These are phyloP conservation scores for Aspergillus texensis DNA, from an alignment of 2,329 filamentous ascomycete species.

Conservation along the genomic window DNA sequence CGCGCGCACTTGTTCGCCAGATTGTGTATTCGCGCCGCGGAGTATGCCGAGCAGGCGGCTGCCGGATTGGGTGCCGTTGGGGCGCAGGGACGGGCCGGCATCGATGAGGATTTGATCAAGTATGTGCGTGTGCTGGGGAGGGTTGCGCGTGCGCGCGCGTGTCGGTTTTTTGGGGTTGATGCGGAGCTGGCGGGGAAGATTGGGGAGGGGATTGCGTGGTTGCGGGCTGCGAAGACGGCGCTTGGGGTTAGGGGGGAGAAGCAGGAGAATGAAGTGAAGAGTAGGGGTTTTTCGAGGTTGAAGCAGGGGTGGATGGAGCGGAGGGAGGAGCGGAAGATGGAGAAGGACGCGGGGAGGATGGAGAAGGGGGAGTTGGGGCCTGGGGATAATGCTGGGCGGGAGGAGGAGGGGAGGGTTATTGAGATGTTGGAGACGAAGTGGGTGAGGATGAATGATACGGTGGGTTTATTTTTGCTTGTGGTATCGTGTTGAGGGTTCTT, in stretches of 20 bases:
- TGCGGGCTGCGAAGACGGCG: constrained; percentile 74
- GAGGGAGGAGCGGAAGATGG: constrained; percentile 76
- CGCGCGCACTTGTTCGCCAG: constrained; percentile 85
- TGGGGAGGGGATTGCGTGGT: constrained; percentile 84
- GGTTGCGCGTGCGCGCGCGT: constrained; percentile 80
- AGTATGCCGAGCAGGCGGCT: constrained; percentile 77
- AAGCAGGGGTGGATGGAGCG: constrained; percentile 77
- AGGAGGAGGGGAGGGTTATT: constrained; percentile 83
- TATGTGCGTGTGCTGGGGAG: constrained; percentile 77
- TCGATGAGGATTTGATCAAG: constrained; percentile 67
- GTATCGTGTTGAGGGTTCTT: not conserved
- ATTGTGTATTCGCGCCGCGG: constrained; percentile 82
- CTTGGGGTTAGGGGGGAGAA: constrained; percentile 63
- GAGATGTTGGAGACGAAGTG: constrained; percentile 88
- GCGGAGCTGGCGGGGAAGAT: constrained; percentile 80
- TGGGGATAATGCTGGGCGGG: constrained; percentile 77
- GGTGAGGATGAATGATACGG: constrained; percentile 90
- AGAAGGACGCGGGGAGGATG: constrained; percentile 58
- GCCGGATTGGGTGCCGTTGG: constrained; percentile 51
- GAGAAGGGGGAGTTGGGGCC: constrained; percentile 37
- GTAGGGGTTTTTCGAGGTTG: constrained; percentile 53
- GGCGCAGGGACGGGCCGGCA: constrained; percentile 30
- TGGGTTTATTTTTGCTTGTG: constrained; percentile 38
- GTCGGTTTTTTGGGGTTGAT: constrained; percentile 87
- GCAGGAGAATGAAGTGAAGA: constrained; percentile 47